Evolutionary conservation across 352 stramenopile species (phyloP), one percentile per base, ranked within the genome.

Genomic region (Globisporangium cystogenes): DNA sequence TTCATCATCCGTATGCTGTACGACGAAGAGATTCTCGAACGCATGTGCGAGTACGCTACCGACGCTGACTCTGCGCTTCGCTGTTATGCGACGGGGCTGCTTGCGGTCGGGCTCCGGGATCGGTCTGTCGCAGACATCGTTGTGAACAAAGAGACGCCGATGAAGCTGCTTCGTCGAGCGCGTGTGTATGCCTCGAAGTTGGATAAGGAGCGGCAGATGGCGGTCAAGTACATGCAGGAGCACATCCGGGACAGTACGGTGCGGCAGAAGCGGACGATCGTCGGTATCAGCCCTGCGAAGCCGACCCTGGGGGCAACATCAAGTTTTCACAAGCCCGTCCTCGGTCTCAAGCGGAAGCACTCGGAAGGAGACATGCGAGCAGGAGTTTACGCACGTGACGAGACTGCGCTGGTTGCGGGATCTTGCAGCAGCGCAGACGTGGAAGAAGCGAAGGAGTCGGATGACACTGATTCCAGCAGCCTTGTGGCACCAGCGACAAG

Each of bases 201-300:
- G 27, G 81, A 92, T 39, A 72, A 72, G 35, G 80, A 92, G 40
- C 67, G 76, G 1, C 65, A 78, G 23, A 47, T 74, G n/a, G 83
- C 83, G 16, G 62, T 86, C 29, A 87, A 85, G 44, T 94, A 90
- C 47, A 94, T 94, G 47, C 72, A 87, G 31, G 79, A 90, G 8
- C 70, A 82, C 39, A 43, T 86, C 20, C 69, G 72, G 12, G 65
- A 64, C 44, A 64, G 62, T 24, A 51, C 53, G 2, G 57, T 57
- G 31, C 66, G 67, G 7, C 59, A 76, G 24, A 76, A 75, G 49
- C 71, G 78, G n/a, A 50, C 43, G 11, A 51, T 29, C 12, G 63
- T 39, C 14, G 36, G 47, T 14, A 29, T 0, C 11, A 53, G 60
- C 0, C 49, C 37, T 43, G 61, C 53, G 15, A 62, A 62, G 42